Percentiles rank a stretch among this genome's conserved stretches.
These are phyloP conservation scores for Russula sp. DNA, from an alignment of 768 basidiomycete genomes.

Conservation along the genomic window DNA sequence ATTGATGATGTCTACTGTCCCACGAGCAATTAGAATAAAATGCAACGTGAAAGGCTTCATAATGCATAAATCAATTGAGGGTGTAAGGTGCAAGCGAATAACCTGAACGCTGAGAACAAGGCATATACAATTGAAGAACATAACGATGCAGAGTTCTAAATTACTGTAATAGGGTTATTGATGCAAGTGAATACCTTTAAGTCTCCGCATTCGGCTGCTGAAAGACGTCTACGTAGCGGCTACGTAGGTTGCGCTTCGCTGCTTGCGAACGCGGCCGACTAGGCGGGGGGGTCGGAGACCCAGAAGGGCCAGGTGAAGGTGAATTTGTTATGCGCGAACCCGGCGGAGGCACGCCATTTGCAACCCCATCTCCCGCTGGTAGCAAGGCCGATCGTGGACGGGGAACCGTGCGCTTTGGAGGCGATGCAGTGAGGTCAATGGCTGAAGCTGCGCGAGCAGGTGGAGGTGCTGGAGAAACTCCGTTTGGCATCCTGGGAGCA, in stretches of 20 bases:
- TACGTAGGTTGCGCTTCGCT: constrained; percentile 71
- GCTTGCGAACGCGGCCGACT: constrained; percentile 50
- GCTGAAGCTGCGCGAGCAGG: constrained; percentile 54
- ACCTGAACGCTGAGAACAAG: not conserved
- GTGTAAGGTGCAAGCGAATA: not conserved
- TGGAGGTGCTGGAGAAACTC: constrained; percentile 33
- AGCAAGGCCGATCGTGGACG: constrained; percentile 61
- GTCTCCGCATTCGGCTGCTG: constrained; percentile 34
- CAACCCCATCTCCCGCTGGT: constrained; percentile 32
- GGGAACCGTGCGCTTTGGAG: constrained; percentile 44
- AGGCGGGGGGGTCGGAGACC: constrained; percentile 39
- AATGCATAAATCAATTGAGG: constrained; percentile 14
- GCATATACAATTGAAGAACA: constrained; percentile 5
- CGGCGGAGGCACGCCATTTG: constrained; percentile 31
- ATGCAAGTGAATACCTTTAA: not conserved
- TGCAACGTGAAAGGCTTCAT: not conserved
- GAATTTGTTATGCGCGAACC: constrained; percentile 23
- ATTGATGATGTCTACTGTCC: constrained; percentile 20
- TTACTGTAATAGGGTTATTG: not conserved
- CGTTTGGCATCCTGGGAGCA: constrained; percentile 31
- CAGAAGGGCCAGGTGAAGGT: constrained; percentile 35
- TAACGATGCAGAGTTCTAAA: constrained; percentile 1
- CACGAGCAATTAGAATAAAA: constrained; percentile 12
- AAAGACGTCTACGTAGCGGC: constrained; percentile 88
- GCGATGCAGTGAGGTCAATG: constrained; percentile 49